Percentiles rank a stretch among this genome's conserved stretches.
Conservation (phyloP, 192 early-diverging fungal genomes). For the Linnemannia schmuckeri region DNA sequence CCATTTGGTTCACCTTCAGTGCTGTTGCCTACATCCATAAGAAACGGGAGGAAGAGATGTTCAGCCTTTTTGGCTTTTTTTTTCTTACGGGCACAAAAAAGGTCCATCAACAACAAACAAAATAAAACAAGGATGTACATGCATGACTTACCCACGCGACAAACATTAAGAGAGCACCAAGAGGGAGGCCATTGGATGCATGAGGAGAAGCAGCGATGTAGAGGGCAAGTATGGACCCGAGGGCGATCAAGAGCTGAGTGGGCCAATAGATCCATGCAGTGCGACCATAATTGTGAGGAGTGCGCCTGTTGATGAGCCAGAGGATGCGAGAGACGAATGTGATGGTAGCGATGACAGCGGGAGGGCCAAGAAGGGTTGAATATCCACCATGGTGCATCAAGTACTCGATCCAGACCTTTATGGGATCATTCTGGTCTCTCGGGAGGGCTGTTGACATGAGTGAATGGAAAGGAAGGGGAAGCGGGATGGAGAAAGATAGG, state of each 20-base stretch:
- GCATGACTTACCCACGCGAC: constrained; percentile 4
- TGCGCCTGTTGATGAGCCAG: neutral
- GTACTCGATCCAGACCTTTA: constrained; percentile 11
- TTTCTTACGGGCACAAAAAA: neutral
- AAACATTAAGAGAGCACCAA: neutral
- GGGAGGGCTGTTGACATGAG: neutral
- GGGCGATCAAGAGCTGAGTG: constrained; percentile 8
- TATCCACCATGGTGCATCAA: constrained; percentile 11
- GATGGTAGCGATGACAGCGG: constrained; percentile 2
- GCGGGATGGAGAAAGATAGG: neutral
- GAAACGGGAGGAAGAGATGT: neutral
- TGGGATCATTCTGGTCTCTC: constrained; percentile 7
- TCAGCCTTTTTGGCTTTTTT: too few species aligned
- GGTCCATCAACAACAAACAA: neutral
- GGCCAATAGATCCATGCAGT: constrained; percentile 25
- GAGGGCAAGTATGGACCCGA: neutral
- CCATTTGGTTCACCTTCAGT: neutral
- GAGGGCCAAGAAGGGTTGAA: neutral
- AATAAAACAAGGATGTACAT: too few species aligned
- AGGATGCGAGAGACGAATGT: constrained; percentile 1
- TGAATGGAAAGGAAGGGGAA: neutral
- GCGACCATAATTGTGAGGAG: constrained; percentile 17
- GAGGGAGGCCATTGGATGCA: neutral
- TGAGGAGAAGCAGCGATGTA: neutral
- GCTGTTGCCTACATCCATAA: neutral